Evolutionary conservation across 1,139 yeast genomes (phyloP), one percentile per base, ranked within the genome.

Genomic region (Kodamaea plutei): DNA sequence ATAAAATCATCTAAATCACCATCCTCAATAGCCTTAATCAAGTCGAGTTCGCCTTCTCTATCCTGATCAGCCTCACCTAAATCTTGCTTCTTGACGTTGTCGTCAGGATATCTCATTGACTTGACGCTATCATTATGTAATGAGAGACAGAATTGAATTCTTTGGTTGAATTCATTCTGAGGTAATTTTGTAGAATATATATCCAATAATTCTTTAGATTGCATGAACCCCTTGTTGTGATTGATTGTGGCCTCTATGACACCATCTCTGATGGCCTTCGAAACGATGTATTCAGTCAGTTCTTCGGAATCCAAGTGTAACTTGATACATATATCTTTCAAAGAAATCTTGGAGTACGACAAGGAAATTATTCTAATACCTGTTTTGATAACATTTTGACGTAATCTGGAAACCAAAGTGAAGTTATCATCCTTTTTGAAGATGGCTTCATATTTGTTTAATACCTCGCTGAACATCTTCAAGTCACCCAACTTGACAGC

Each of bases 381-480:
- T 1, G 99, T 89, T 63, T 91, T 93, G 59, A 93, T 91, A 41
- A 93, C 99, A 56, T 91, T 93, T 54, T 94, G 96, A 56, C 97
- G 84, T 49, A 93, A 73, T 53, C 98, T 77, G 30, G 87, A 72
- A 30, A 93, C 93, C 47, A 93, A 72, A 19, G 88, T 84, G 54
- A 79, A 85, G 47, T 81, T 85, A 35, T 84, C 89, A 58, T 93
- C 98, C 37, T 67, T 73, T 48, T 78, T 71, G 48, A 89, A 77
- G 25, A 61, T 66, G 2, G 60, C 61, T 44, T 80, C 84, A 53
- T 80, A 82, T 47, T 76, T 73, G 27, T 69, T 62, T 45, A 89
- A 68, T n/a, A 85, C 83, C 31, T 78, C 74, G 28, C 84, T 79
- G 57, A 93, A 93, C 41, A 83, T 69, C 40, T 78, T 76, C 52